Conservation (phyloP, 495 filamentous ascomycete genomes). For the Hypoxylon crocopeplum region DNA sequence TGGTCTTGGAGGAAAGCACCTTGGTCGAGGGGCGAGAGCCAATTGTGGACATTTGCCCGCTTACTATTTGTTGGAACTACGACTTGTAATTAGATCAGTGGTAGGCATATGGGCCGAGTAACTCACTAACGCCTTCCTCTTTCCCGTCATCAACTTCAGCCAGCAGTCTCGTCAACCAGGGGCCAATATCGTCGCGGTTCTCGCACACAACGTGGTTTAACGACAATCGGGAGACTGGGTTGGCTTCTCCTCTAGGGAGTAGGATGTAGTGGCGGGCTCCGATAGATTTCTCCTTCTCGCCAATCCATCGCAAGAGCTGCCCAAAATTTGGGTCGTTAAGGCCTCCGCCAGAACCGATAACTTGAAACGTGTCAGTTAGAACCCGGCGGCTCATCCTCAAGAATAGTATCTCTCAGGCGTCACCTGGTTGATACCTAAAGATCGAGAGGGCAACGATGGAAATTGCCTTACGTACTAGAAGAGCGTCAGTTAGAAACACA, state of each 20-base stretch:
- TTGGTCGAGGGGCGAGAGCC: background rate
- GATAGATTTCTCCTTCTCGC: background rate
- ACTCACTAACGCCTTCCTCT: background rate
- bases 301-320: slow-evolving; percentile 2
- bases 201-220: background rate
- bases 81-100: background rate
- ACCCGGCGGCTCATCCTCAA: too few relatives aligned
- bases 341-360: background rate
- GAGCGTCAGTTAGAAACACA: too few relatives aligned
- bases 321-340: slow-evolving; percentile 1
- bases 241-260: background rate
- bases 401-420: too few relatives aligned
- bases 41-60: background rate
- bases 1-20: background rate
- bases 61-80: background rate
- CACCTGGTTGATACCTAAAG: too few relatives aligned
- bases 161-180: background rate
- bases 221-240: background rate
- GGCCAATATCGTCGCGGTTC: background rate
- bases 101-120: too few relatives aligned
- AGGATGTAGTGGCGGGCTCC: background rate
- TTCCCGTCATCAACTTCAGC: background rate
- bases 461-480: too few relatives aligned
- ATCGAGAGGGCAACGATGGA: too few relatives aligned
- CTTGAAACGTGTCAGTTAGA: background rate